These are phyloP conservation scores for Blastobotrys attinorum DNA, from an alignment of 805 yeast species.

Conservation along the genomic window DNA sequence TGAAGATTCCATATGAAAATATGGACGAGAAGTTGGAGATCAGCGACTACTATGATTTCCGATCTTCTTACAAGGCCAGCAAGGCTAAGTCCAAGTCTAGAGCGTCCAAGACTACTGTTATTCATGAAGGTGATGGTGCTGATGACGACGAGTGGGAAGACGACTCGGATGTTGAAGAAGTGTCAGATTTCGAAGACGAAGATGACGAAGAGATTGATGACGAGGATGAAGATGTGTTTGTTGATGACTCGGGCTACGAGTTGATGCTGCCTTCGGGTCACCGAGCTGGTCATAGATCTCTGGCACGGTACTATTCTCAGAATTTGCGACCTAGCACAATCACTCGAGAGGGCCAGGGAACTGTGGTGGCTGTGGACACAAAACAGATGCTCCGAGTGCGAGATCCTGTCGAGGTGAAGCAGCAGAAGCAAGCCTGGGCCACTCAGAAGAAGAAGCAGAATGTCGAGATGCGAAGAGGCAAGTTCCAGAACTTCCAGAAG, in stretches of 20 bases:
- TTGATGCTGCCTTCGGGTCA: conserved; percentile 70
- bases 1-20: conserved; percentile 79
- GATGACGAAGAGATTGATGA: conserved; percentile 20
- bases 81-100: too few species aligned
- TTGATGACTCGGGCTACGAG: conserved; percentile 57
- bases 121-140: conserved; percentile 22
- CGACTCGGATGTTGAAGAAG: conserved; percentile 21
- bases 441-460: conserved; percentile 42
- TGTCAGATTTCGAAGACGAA: conserved; percentile 30
- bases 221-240: conserved; percentile 30
- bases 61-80: conserved; percentile 44
- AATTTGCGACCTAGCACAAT: conserved; percentile 42
- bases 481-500: conserved; percentile 70
- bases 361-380: conserved; percentile 66
- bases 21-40: conserved; percentile 70
- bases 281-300: conserved; percentile 72
- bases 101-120: conserved; percentile 13
- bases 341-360: conserved; percentile 57
- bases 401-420: conserved; percentile 34
- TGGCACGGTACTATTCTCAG: conserved; percentile 66
- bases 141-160: conserved; percentile 32
- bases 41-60: conserved; percentile 77
- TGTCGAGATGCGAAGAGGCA: conserved; percentile 42
- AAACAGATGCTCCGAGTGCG: conserved; percentile 23
- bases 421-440: conserved; percentile 55